Base-by-base conservation (phyloP, 2,329 filamentous ascomycete species). In the Grosmannia serpens region DNA sequence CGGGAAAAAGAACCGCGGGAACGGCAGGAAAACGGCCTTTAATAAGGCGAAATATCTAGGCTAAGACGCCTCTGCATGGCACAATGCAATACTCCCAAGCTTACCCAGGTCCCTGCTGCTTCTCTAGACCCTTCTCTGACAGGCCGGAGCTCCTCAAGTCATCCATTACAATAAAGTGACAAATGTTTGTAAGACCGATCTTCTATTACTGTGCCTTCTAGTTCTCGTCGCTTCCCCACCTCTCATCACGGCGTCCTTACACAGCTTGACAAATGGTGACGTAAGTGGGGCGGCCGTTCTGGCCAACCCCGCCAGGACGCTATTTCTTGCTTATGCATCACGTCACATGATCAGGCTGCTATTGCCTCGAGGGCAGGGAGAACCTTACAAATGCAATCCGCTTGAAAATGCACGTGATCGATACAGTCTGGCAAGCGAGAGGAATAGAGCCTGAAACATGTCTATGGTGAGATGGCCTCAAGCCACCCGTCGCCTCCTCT, bases 231-330 rank as follows among this genome's bases (percentile, higher is more conserved):
- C 13, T 33, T 22, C 50, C 27, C 27, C 27, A n/a, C 27, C 27
- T 22, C 26, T 33, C 29, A 17, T 5, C n/a, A n/a, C n/a, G 41
- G 20, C 41, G 41, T 44, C 33, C 31, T 49, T 29, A 44, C 22
- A 55, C 26, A 55, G 54, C 53, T 60, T 63, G 56, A 61, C 62
- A 62, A 64, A 64, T 56, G 44, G 58, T 62, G 61, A 64, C 57
- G 60, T 60, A 61, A 60, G 41, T 17, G 29, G 54, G 20, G 17
- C 8, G 2, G 13, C 33, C 10, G 46, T 26, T 31, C 26, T 26
- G 31, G n/a, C 11, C 31, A 11, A 10, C 51, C 29, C 29, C 51
- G 11, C 15, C 51, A 3, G 15, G 7, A 29, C 2, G 13, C 13
- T 9, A 46, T 46, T 13, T 35, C 38, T 44, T n/a, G 17, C 20